Conservation (phyloP, 768 basidiomycete species). For the Xerocomellus amylosporus region DNA sequence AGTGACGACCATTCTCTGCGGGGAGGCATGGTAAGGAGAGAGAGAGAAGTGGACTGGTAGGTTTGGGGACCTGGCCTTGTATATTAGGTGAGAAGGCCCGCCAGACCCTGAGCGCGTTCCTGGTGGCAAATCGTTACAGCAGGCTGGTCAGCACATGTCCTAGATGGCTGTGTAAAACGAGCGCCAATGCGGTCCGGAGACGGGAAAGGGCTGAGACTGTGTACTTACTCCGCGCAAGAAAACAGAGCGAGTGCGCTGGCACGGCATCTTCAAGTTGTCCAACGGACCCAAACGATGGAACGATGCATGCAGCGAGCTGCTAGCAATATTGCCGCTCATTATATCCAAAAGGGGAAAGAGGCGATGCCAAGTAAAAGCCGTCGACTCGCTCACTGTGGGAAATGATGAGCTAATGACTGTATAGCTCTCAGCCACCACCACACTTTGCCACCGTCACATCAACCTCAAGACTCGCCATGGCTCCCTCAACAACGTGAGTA, state of each 20-base stretch:
- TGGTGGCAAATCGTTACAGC: slow-evolving; percentile 12
- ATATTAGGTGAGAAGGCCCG: not conserved
- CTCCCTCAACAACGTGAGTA: slow-evolving; percentile 53
- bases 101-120: slow-evolving; percentile 3
- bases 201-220: not conserved
- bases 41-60: not conserved
- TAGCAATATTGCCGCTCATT: no score
- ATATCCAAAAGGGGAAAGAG: not conserved
- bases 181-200: not conserved
- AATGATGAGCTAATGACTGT: slow-evolving; percentile 31
- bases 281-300: no score
- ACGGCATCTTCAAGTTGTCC: no score
- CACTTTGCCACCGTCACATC: slow-evolving; percentile 11
- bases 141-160: not conserved
- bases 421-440: slow-evolving; percentile 40
- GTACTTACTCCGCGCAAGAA: not conserved
- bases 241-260: not conserved
- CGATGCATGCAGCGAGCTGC: no score
- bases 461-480: slow-evolving; percentile 45
- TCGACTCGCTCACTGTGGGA: slow-evolving; percentile 21
- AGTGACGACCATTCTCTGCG: slow-evolving; percentile 12
- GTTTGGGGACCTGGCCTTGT: not conserved
- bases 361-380: no score
- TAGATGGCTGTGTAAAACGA: not conserved
- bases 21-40: slow-evolving; percentile 7